Percentiles rank a stretch among this genome's conserved stretches.
These are phyloP conservation scores for Vicia villosa DNA, from an alignment of 306 rosid species.

Conservation along the genomic window DNA sequence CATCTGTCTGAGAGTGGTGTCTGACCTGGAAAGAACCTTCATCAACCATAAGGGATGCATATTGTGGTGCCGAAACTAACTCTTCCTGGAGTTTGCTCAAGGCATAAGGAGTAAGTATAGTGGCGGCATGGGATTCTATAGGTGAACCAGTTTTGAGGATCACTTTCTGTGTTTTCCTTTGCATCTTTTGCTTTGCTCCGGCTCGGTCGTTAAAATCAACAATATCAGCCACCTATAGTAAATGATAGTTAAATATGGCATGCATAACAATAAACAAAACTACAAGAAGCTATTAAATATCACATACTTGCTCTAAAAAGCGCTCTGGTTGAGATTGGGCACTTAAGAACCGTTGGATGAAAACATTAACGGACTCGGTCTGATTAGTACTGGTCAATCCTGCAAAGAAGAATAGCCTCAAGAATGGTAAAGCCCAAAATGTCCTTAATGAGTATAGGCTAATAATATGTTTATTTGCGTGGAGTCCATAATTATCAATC, in stretches of 20 bases:
- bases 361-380: slow-evolving; percentile 59
- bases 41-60: slow-evolving; percentile 66
- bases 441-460: slow-evolving; percentile 72
- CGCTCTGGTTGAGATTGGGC: slow-evolving; percentile 67
- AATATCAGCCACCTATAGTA: slow-evolving; percentile 59
- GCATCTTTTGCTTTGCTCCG: slow-evolving; percentile 74
- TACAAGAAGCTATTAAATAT: slow-evolving; percentile 29
- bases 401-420: slow-evolving; percentile 77
- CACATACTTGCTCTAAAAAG: slow-evolving; percentile 65
- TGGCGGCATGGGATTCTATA: slow-evolving; percentile 83
- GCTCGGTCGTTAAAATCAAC: slow-evolving; percentile 69
- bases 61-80: slow-evolving; percentile 84
- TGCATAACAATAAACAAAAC: slow-evolving; percentile 18
- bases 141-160: slow-evolving; percentile 89
- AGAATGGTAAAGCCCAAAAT: slow-evolving; percentile 83
- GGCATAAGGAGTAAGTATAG: slow-evolving; percentile 76
- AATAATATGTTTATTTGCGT: slow-evolving; percentile 65
- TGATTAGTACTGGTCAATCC: slow-evolving; percentile 66
- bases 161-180: slow-evolving; percentile 65
- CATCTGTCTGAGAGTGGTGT: slow-evolving; percentile 79
- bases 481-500: slow-evolving; percentile 72
- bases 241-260: slow-evolving; percentile 17
- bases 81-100: slow-evolving; percentile 80
- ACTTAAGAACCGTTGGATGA: slow-evolving; percentile 76
- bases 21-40: slow-evolving; percentile 85